Evolutionary conservation across 208 protist genomes (phyloP).

Genomic region (Acanthamoeba royreba): DNA sequence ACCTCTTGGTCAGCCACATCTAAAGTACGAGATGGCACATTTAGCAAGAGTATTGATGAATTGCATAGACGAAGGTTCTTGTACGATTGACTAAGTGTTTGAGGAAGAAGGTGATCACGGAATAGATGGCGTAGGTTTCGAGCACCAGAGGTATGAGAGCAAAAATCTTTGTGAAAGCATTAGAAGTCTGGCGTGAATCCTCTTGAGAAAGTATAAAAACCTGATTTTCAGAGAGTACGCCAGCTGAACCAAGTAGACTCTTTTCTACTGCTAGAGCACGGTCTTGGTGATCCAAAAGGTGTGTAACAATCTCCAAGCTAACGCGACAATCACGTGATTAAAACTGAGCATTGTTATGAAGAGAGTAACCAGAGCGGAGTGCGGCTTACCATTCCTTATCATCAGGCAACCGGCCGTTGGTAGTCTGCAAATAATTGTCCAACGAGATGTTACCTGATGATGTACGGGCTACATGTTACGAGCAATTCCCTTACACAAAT

Average conservation of each 20-base stretch:
- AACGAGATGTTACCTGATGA: neutral
- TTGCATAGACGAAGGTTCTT: neutral
- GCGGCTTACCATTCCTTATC: neutral
- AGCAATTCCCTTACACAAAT: too few species aligned
- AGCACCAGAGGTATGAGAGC: neutral
- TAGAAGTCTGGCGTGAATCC: neutral
- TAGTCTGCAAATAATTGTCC: neutral
- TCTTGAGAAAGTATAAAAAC: too few species aligned
- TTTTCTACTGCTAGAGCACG: neutral
- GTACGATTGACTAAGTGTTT: conserved; percentile 29
- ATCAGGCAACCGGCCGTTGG: conserved; percentile 13
- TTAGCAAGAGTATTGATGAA: neutral
- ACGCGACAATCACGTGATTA: neutral
- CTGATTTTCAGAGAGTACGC: neutral
- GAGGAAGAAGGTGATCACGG: conserved; percentile 32
- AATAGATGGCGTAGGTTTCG: conserved; percentile 33
- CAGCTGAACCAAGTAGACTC: neutral
- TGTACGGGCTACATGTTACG: too few species aligned
- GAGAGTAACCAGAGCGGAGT: neutral
- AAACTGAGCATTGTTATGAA: neutral
- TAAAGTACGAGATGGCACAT: neutral
- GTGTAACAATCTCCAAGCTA: conserved; percentile 5
- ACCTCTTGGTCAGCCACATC: neutral
- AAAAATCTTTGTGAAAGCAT: neutral
- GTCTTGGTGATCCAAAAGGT: conserved; percentile 22